These are phyloP conservation scores for Penicillium sp. DNA, from an alignment of 2,329 filamentous ascomycete species.

Conservation along the genomic window DNA sequence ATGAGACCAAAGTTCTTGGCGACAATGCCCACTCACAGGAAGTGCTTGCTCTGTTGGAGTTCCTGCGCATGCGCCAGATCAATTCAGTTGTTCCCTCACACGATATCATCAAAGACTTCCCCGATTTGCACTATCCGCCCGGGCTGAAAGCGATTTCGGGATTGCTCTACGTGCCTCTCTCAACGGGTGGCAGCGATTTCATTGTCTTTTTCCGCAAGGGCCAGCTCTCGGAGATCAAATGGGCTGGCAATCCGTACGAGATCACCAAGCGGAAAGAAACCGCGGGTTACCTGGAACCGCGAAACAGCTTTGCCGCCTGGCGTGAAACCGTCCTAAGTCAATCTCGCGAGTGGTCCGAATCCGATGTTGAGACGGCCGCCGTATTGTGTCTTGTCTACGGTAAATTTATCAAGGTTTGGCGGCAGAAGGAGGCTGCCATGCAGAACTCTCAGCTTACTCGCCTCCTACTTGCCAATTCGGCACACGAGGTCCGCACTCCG, in stretches of 20 bases:
- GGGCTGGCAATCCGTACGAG: conserved; percentile 59
- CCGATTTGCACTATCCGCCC: conserved; percentile 73
- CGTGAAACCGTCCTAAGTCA: conserved; percentile 76
- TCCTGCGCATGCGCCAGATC: conserved; percentile 71
- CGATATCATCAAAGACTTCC: conserved; percentile 73
- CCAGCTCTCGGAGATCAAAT: conserved; percentile 78
- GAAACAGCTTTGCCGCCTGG: conserved; percentile 80
- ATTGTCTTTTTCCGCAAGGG: conserved; percentile 85
- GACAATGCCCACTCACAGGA: conserved; percentile 74
- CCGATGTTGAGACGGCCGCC: conserved; percentile 84
- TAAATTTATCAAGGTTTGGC: conserved; percentile 88
- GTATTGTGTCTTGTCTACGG: conserved; percentile 86
- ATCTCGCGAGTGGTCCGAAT: conserved; percentile 83
- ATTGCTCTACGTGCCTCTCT: conserved; percentile 77
- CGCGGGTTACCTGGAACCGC: conserved; percentile 70
- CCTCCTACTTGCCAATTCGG: conserved; percentile 79
- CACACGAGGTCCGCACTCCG: conserved; percentile 86
- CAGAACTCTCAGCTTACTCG: conserved; percentile 78
- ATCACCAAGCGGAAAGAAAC: conserved; percentile 75
- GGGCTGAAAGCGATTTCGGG: conserved; percentile 78
- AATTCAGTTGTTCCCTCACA: conserved; percentile 75
- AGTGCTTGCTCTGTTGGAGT: conserved; percentile 79
- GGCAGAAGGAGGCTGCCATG: conserved; percentile 80
- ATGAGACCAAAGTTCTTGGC: conserved; percentile 86
- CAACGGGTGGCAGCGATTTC: conserved; percentile 73